Evolutionary conservation across 2,329 filamentous ascomycete species (phyloP).

Genomic region (Rasamsonia emersonii): DNA sequence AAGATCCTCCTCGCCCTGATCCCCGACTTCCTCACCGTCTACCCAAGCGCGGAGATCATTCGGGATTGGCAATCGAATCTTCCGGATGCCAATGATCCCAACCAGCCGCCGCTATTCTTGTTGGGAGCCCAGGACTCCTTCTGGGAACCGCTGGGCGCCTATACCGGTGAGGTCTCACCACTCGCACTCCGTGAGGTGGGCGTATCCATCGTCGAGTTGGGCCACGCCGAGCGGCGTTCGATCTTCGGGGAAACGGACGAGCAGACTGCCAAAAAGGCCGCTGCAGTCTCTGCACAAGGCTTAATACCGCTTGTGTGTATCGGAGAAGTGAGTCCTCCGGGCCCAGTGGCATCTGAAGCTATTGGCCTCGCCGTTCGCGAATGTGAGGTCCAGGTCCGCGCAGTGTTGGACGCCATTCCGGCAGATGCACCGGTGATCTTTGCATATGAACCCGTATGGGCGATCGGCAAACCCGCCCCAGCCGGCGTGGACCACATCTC

Average conservation of each 20-base stretch:
- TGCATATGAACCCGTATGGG: conserved; percentile 85
- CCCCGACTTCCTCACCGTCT: conserved; percentile 65
- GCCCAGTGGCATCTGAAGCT: conserved; percentile 37
- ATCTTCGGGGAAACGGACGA: conserved; percentile 69
- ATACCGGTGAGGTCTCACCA: conserved; percentile 70
- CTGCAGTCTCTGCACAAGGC: conserved; percentile 57
- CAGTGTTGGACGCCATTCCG: conserved; percentile 54
- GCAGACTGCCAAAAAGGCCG: conserved; percentile 58
- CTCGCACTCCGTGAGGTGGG: conserved; percentile 58
- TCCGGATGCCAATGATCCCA: conserved; percentile 32
- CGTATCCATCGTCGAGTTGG: conserved; percentile 65
- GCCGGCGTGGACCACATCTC: conserved; percentile 65
- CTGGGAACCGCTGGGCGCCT: conserved; percentile 61
- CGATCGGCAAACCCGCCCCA: conserved; percentile 66
- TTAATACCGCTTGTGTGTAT: conserved; percentile 74
- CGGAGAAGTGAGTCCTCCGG: conserved; percentile 54
- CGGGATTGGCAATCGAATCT: conserved; percentile 20
- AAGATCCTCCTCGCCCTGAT: conserved; percentile 66
- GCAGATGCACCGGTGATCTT: conserved; percentile 61
- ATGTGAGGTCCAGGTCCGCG: conserved; percentile 56
- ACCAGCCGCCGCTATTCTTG: conserved; percentile 44
- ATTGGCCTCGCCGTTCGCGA: conserved; percentile 56
- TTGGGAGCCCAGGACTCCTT: conserved; percentile 71
- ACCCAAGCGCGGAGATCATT: conserved; percentile 35
- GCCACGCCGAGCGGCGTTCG: conserved; percentile 68